These are phyloP conservation scores for Gymnopilus dilepis DNA, from an alignment of 768 basidiomycete genomes.

Conservation along the genomic window DNA sequence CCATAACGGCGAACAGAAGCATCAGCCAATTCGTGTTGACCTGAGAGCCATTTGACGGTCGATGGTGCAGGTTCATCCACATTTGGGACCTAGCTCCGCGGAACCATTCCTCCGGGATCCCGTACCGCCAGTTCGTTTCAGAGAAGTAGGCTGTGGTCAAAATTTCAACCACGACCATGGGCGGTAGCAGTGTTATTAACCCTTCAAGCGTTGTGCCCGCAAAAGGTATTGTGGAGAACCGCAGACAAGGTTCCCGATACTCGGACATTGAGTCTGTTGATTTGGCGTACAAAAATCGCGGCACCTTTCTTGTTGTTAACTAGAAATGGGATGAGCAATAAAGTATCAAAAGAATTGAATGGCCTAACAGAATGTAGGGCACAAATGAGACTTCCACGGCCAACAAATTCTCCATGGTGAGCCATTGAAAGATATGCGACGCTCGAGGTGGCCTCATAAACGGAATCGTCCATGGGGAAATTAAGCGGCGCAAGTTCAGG, in stretches of 20 bases:
- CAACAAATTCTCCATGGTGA: conserved; percentile 55
- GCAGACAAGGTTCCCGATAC: conserved; percentile 29
- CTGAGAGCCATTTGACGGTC: conserved; percentile 35
- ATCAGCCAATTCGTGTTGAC: conserved; percentile 57
- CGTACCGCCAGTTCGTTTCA: conserved; percentile 55
- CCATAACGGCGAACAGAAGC: conserved; percentile 54
- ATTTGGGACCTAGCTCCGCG: conserved; percentile 45
- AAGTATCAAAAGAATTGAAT: not conserved
- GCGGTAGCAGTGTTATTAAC: conserved; percentile 40
- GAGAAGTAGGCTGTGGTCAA: conserved; percentile 48
- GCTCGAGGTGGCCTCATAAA: conserved; percentile 45
- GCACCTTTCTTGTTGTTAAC: conserved; percentile 41
- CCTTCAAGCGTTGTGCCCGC: conserved; percentile 31
- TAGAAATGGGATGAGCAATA: conserved; percentile 14
- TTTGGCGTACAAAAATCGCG: conserved; percentile 45
- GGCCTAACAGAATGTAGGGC: conserved; percentile 49
- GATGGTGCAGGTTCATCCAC: conserved; percentile 48
- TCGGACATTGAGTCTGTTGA: conserved; percentile 42
- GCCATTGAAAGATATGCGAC: conserved; percentile 50
- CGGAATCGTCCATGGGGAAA: conserved; percentile 33
- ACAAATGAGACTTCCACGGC: conserved; percentile 51
- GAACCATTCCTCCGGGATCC: conserved; percentile 57
- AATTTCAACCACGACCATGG: conserved; percentile 35
- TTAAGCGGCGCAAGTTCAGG: conserved; percentile 9
- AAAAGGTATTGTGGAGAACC: conserved; percentile 30